These are phyloP conservation scores for Grosmannia serpens DNA, from an alignment of 2,329 filamentous ascomycete genomes.

Conservation along the genomic window DNA sequence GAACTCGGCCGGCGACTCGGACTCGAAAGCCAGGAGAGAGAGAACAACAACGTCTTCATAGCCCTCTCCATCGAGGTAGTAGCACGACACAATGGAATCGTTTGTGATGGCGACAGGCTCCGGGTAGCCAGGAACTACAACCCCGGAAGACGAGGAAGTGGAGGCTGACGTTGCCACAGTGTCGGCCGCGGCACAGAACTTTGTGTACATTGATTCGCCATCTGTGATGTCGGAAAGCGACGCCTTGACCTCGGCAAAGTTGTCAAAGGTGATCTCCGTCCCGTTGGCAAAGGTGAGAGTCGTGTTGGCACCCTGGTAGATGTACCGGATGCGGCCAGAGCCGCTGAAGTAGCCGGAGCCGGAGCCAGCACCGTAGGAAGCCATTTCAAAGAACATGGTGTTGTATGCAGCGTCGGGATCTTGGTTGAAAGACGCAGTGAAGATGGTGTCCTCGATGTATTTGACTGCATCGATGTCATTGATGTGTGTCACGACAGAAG, in stretches of 20 bases:
- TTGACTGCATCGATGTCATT: slow-evolving; percentile 19
- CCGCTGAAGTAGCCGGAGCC: slow-evolving; percentile 19
- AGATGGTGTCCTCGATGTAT: slow-evolving; percentile 30
- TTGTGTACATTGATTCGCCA: slow-evolving; percentile 21
- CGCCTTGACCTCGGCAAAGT: slow-evolving; percentile 19
- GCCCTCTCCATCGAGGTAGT: slow-evolving; percentile 20
- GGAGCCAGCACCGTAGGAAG: slow-evolving; percentile 9
- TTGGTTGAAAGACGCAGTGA: slow-evolving; percentile 22
- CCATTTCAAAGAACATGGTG: slow-evolving; percentile 23
- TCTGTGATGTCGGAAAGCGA: slow-evolving; percentile 20
- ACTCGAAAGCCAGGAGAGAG: slow-evolving; percentile 16
- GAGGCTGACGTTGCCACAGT: not conserved
- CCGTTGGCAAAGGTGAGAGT: slow-evolving; percentile 26
- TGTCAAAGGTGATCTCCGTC: slow-evolving; percentile 18
- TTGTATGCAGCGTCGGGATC: slow-evolving; percentile 25
- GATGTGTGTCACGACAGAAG: slow-evolving; percentile 16
- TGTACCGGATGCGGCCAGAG: slow-evolving; percentile 19
- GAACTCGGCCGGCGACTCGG: slow-evolving; percentile 18
- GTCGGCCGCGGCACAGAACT: slow-evolving; percentile 19
- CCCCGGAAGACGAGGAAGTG: not conserved
- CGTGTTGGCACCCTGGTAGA: slow-evolving; percentile 21
- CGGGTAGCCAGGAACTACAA: slow-evolving; percentile 15
- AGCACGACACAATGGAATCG: slow-evolving; percentile 21
- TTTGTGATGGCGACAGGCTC: slow-evolving; percentile 17
- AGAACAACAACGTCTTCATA: slow-evolving; percentile 23